Evolutionary conservation across 345 rosid genomes (phyloP).

Genomic region (Clausena lansium): DNA sequence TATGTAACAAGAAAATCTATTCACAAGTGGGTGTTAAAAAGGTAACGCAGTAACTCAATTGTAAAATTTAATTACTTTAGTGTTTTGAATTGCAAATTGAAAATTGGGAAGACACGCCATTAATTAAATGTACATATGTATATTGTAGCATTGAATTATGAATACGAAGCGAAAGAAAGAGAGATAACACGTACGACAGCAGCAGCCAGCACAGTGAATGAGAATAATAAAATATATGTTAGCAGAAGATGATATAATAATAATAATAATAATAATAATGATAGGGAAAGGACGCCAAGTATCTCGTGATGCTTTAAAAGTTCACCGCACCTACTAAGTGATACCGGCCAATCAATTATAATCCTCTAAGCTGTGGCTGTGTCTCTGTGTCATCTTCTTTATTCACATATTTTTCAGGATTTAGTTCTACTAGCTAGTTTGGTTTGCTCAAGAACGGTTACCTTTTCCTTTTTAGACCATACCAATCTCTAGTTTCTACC

Average conservation of each 20-base stretch:
- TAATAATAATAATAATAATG: background rate
- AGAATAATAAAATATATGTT: background rate
- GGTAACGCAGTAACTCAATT: too few relatives aligned
- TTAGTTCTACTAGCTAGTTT: background rate
- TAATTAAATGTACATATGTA: too few relatives aligned
- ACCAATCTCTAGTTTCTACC: background rate
- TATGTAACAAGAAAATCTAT: too few relatives aligned
- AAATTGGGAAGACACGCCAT: background rate
- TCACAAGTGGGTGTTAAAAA: too few relatives aligned
- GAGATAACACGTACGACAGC: background rate
- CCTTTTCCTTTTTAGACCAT: background rate
- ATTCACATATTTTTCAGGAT: background rate
- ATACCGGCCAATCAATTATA: constrained; percentile 17
- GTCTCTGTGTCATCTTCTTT: background rate
- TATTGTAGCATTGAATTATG: background rate
- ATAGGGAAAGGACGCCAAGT: constrained; percentile 14
- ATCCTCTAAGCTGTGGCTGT: background rate
- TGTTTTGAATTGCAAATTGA: background rate
- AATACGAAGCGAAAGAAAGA: background rate
- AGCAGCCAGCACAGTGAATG: background rate
- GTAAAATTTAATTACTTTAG: too few relatives aligned
- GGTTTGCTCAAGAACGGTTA: background rate
- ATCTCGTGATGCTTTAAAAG: constrained; percentile 42
- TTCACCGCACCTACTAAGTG: constrained; percentile 30
- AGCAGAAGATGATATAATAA: background rate